Base-by-base conservation (phyloP, 345 rosid species). In the Syzygium aromaticum region DNA sequence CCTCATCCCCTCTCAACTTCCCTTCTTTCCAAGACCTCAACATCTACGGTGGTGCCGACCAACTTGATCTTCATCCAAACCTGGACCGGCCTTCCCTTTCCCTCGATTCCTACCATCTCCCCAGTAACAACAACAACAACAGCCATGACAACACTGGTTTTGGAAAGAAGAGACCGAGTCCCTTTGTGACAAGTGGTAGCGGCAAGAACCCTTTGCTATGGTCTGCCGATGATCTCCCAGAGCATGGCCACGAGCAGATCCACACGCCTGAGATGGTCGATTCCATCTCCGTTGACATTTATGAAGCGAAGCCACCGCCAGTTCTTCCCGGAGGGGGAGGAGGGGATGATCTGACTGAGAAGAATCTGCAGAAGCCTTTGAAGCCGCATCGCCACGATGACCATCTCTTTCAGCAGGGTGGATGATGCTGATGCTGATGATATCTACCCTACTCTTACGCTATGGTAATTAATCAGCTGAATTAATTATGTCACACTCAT, bases 11-110 rank as follows among this genome's bases (percentile, higher is more conserved):
- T 82, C 96, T 96, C 84, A 95, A 88, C 88, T 96, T 98, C 86
- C 96, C 98, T 54, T 92, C 91, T 40, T 96, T 96, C 89, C 99
- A 98, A 92, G 99, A 98, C 93, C 98, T 96, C 67, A 96, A 95
- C 93, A 91, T 98, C 11, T 96, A 98, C 51, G 97, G 96, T 40
- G 92, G 92, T 57, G 91, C 61, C 43, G 93, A 92, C 63, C 94
- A 92, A 22, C 90, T 92, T 9, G 94, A 93, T 87, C 93, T 90
- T 78, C 97, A 93, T 54, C 94, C 77, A 85, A 86, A 92, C 84
- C 92, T 96, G 89, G 97, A 95, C 83, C 92, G 95, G 86, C 89
- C 94, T 82, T 89, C 91, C 46, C 90, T 92, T 33, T 93, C 93
- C 85, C 92, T 88, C 57, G 73, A 88, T 87, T 15, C 89, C 38